Evolutionary conservation across 352 stramenopile species (phyloP), one percentile per base, ranked within the genome.

Genomic region (Pythium dissimile): DNA sequence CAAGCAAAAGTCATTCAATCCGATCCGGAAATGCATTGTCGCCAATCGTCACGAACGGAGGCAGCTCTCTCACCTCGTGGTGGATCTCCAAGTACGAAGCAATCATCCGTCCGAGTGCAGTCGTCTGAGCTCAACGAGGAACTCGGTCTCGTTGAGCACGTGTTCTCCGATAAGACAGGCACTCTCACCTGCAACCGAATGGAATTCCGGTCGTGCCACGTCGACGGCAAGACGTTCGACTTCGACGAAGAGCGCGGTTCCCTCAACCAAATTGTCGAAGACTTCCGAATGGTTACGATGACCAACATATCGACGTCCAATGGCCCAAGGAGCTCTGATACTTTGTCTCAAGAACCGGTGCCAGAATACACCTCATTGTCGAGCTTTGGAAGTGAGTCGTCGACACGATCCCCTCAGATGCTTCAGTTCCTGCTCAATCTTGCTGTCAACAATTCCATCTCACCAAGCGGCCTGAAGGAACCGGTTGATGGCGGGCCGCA

Each of bases 141-240:
- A 45, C 70, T 98, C 20, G 97, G 95, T 6, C 76, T 97, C 63
- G 88, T 99, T 15, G 78, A 98, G 50, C 97, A 99, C 62, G 89
- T 99, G 26, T 99, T 99, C 72, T 97, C 69, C 0, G 92, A 98
- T 60, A 98, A 97, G 59, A 98, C 92, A 2, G 92, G 92, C 15
- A 98, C 92, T 13, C 66, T 98, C 13, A 98, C 92, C 10, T 86
- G 87, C 51, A 98, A 98, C 62, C 78, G 84, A 5, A 98, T 98
- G 92, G 72, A 91, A 23, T 98, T 99, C 60, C 94, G 94, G 23
- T 83, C 83, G 13, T 98, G 89, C 52, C 93, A 91, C 50, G 78
- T 98, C 1, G 87, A 95, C 47, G 90, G 88, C 8, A 68, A 71
- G n/a, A 80, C 75, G 5, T 84, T 72, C 41, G 56, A 70, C 24